Base-by-base conservation (phyloP, 345 rosid genomes). In the Pistacia integerrima region DNA sequence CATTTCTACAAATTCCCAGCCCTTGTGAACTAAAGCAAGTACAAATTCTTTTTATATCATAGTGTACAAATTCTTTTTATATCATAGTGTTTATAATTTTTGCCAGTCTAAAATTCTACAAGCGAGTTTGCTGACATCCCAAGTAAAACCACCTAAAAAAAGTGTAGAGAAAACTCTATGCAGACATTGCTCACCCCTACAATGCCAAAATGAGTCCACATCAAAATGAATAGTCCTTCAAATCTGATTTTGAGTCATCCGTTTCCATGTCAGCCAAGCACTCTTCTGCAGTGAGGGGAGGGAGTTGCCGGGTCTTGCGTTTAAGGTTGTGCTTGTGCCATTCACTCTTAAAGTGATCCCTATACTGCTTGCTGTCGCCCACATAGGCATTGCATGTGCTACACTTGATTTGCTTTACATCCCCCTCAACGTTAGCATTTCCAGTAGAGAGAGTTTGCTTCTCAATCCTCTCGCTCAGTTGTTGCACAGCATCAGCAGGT, bases 281-380 rank as follows among this genome's bases (percentile, higher is more conserved):
- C 78, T 96, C 97, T 52, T 92, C 99, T 1, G 89, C 89, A 5
- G 90, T 79, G 62, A 93, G 89, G 17, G 98, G 95, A 74, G 94
- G 92, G 7, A 93, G 97, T 67, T 92, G 89, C 62, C 85, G 85
- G 73, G 97, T 93, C 87, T 96, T 96, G 56, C 97, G 94, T 84
- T 83, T 93, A 74, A 96, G 77, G 79, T 96, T 96, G 75, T 96
- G 98, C 84, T 90, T 96, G 87, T 93, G 99, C 99, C 98, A 96
- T 6, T 92, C 97, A 35, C 92, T 96, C 92, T 92, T 93, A 69
- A 88, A 96, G 76, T 96, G 99, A 48, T 91, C 94, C 79, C 99
- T 91, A 44, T 91, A 93, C 81, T 87, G 87, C 83, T 91, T 92
- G 74, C 97, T 81, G 60, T 92, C 94, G 35, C 97, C 98, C 36